Base-by-base conservation (phyloP, 306 rosid genomes). In the Ammopiptanthus mongolicus region DNA sequence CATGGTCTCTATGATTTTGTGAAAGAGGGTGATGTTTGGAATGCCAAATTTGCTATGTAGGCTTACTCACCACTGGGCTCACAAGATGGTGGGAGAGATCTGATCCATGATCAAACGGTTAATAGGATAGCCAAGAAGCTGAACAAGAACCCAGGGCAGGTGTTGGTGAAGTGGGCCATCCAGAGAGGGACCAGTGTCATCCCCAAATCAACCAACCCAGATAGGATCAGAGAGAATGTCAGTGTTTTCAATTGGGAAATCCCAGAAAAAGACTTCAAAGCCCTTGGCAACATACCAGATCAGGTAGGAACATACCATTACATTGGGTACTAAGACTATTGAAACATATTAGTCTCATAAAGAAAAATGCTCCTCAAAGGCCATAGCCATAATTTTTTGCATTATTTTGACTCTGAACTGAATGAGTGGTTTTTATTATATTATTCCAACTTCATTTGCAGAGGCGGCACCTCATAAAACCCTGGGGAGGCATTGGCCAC, bases 111-210 rank as follows among this genome's bases (percentile, higher is more conserved):
- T 81, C 83, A 68, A 18, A 85, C 65, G 57, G 81, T 88, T 34
- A 82, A 76, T 34, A 81, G 78, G 78, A 65, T 81, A 73, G 92
- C 88, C 6, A 82, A 79, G 25, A 86, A 81, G 67, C 59, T 86
- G 68, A 61, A 81, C 80, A 86, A 83, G 79, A 84, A 8, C 5
- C 88, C 87, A 70, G 92, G 85, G 0, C 84, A 84, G 67, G 82
- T 88, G n/a, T 67, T 85, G 55, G 86, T 81, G 81, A 84, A 75
- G 41, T 88, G 90, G 88, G 88, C 82, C 69, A 52, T 85, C 1
- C 85, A 84, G 67, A 84, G 88, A 83, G 90, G 88, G 42, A 88
- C 87, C 18, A 88, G 89, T 81, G 85, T 81, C 57, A 86, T 86
- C 6, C 88, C 89, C 34, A 81, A 76, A 81, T 88, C 89, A 68